Conservation (phyloP, 371 early-diverging fungal genomes). For the Dichotomocladium elegans region DNA sequence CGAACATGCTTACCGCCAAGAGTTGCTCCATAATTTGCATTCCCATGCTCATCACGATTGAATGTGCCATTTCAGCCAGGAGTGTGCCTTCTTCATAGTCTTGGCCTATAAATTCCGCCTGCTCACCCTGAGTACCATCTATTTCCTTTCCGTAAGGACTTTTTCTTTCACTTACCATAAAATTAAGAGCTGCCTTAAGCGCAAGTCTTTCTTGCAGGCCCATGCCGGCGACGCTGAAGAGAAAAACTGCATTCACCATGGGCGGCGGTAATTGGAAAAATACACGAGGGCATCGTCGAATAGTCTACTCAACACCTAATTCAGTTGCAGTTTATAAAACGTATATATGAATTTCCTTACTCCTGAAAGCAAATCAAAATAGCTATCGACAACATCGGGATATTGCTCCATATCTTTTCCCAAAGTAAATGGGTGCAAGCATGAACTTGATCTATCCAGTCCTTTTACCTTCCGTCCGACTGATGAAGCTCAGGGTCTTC, state of each 20-base stretch:
- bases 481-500: constrained; percentile 51
- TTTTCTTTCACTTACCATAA: constrained; percentile 41
- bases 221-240: constrained; percentile 54
- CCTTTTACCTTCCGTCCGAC: constrained; percentile 39
- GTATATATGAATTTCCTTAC: too few species aligned
- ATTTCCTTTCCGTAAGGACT: background rate
- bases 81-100: constrained; percentile 35
- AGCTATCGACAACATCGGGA: constrained; percentile 31
- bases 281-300: constrained; percentile 50
- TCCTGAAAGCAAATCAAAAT: constrained; percentile 53
- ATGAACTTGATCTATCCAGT: background rate
- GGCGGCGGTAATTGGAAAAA: constrained; percentile 51
- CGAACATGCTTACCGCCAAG: constrained; percentile 35
- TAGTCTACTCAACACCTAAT: constrained; percentile 34
- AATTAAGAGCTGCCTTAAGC: constrained; percentile 52
- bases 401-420: constrained; percentile 43
- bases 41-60: constrained; percentile 45
- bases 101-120: constrained; percentile 56
- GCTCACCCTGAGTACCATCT: background rate
- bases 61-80: constrained; percentile 36
- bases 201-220: constrained; percentile 61
- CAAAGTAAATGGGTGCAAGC: background rate
- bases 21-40: constrained; percentile 53
- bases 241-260: constrained; percentile 46
- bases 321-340: background rate